Base-by-base conservation (phyloP, 129 eudicot species). In the Helianthus annuus region DNA sequence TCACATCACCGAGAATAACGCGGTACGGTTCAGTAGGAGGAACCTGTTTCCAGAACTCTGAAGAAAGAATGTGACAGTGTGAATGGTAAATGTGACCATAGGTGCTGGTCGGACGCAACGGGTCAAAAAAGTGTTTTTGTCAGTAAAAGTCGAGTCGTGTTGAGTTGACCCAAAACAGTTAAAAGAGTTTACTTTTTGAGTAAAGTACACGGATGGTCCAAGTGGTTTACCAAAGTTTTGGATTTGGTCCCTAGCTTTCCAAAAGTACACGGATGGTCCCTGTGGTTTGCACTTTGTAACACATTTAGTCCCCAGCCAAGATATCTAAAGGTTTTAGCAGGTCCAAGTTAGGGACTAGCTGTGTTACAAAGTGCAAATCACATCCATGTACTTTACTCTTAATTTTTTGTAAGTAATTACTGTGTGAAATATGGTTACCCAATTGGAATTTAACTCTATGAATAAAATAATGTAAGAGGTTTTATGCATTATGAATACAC, bases 41-140 rank as follows among this genome's bases (percentile, higher is more conserved):
- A 62, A 95, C 87, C 68, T 85, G 85, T 64, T 91, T 95, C 99
- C 99, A 95, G 65, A 95, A 95, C 77, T 95, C 97, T 94, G 96
- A 76, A 82, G 45, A 49, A 75, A 40, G 44, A 49, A 71, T 45
- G 62, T 61, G 70, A 69, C 39, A 24, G 46, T 73, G 22, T 4
- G 62, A 48, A 61, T 48, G 14, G 48, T 56, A 51, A 1, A 58
- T 45, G 68, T 27, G 29, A 42, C 56, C 57, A 44, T 6, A 22
- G 8, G 66, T 2, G 55, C 19, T 46, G 44, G 40, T 14, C 9
- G 42, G 54, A 4, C 13, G 57, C 48, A n/a, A 66, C 15, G 34
- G 22, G 12, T 71, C 32, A 48, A 49, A 49, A 48, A 2, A 29
- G 17, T 40, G 46, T 4, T 71, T 52, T 53, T 55, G 3, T 42